These are phyloP conservation scores for Botrytis tulipae DNA, from an alignment of 2,329 filamentous ascomycete genomes.

Conservation along the genomic window DNA sequence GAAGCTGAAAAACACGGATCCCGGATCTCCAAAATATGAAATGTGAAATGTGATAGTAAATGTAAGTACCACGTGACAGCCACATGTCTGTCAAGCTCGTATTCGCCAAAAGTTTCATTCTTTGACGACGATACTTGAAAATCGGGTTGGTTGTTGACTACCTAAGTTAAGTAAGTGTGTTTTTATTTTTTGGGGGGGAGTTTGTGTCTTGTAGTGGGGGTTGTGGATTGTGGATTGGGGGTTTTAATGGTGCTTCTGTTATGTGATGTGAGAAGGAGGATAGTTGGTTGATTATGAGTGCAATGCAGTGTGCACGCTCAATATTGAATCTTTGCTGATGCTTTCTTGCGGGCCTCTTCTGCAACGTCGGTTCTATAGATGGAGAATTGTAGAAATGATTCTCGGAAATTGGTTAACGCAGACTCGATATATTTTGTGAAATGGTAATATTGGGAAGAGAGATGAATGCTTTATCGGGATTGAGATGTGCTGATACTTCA, in stretches of 20 bases:
- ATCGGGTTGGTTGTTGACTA: too few species aligned
- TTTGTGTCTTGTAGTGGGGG: too few species aligned
- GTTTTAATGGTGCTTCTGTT: not conserved
- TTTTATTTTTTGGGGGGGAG: too few species aligned
- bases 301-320: too few species aligned
- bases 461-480: not conserved
- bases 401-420: not conserved
- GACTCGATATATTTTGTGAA: not conserved
- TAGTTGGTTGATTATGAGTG: not conserved
- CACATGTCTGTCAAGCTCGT: not conserved
- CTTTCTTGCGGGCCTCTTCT: not conserved
- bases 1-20: not conserved
- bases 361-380: not conserved
- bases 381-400: accelerated
- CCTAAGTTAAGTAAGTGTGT: too few species aligned
- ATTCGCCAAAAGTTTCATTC: not conserved
- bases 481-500: not conserved
- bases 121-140: not conserved
- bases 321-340: not conserved
- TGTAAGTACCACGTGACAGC: not conserved
- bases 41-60: too few species aligned
- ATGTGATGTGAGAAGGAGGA: not conserved
- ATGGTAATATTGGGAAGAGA: not conserved
- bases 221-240: too few species aligned
- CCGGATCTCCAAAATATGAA: too few species aligned